Conservation (phyloP, 345 rosid species). For the Nephelium lappaceum region DNA sequence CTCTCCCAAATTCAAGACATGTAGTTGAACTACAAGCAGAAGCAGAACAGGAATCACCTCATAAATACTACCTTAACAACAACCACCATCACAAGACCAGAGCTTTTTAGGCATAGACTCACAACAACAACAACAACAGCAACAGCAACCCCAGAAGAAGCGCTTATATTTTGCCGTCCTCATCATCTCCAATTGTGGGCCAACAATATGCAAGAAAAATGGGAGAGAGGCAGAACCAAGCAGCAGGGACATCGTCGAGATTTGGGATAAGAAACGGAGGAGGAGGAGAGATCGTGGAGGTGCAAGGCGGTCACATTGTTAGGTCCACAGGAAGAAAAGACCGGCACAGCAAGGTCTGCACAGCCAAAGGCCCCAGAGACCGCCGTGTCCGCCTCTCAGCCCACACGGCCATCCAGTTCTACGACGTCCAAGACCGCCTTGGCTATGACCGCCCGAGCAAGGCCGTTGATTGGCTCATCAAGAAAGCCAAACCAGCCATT, state of each 20-base stretch:
- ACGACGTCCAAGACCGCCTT: constrained; percentile 93
- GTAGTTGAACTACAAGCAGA: constrained; percentile 29
- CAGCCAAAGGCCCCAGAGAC: constrained; percentile 94
- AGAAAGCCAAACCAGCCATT: constrained; percentile 79
- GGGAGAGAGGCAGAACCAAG: constrained; percentile 49
- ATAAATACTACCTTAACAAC: constrained; percentile 22
- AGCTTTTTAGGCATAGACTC: constrained; percentile 31
- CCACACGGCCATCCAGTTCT: constrained; percentile 94
- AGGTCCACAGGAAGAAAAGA: constrained; percentile 84
- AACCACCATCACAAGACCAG: constrained; percentile 28
- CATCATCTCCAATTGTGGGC: constrained; percentile 34
- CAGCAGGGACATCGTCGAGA: constrained; percentile 52
- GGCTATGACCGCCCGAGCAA: constrained; percentile 95
- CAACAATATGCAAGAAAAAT: constrained; percentile 55
- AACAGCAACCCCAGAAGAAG: constrained; percentile 48
- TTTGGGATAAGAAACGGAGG: constrained; percentile 52
- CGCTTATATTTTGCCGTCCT: constrained; percentile 30
- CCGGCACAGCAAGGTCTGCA: constrained; percentile 93
- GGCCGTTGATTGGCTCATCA: constrained; percentile 94
- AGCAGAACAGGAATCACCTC: constrained; percentile 17
- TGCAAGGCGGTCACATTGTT: constrained; percentile 96
- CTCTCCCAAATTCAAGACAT: constrained; percentile 27
- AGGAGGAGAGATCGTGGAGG: constrained; percentile 80
- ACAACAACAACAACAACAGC: constrained; percentile 27
- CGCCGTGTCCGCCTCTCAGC: constrained; percentile 94